Base-by-base conservation (phyloP, 345 rosid genomes). In the Microthlaspi erraticum region DNA sequence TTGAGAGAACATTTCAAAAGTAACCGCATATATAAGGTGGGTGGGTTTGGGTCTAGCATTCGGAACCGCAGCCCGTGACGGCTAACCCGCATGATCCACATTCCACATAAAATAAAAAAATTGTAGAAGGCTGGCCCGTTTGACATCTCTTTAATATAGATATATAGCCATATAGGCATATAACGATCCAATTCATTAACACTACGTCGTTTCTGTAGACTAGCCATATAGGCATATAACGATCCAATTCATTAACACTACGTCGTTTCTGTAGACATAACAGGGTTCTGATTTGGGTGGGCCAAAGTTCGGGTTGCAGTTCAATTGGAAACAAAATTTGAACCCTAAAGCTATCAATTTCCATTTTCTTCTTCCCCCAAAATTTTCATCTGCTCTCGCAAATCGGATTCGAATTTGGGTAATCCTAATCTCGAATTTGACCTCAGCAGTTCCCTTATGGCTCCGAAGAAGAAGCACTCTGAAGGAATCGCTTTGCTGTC, bases 401-500 rank as follows among this genome's bases (percentile, higher is more conserved):
- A 39, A n/a, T 68, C 14, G 34, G 10, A 56, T 37, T 62, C 37
- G 4, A 48, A 34, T 44, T 65, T 18, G 2, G 10, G 8, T 19
- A 43, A 18, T 51, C 64, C 13, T 41, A 58, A 31, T 44, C 45
- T 77, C 55, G 29, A 71, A 33, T 57, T 57, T 13, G 19, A 69
- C 1, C 66, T 37, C 12, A 36, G 9, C 0, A 1, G 13, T 7
- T 52, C 18, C 18, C 32, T 6, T 8, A 93, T 93, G 98, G 85
- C 88, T 50, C 76, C 93, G 49, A 84, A 76, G 77, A 92, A 84
- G 61, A 90, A 84, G 50, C 89, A 79, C 6, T 72, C 86, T 12
- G 98, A 93, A 77, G 98, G 98, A 48, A 93, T 93, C 52, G 87
- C 86, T 48, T 80, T 88, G 11, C 85, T 93, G 0, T 93, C 98